These are phyloP conservation scores for Prillingera fragicola DNA, from an alignment of 1,284 basidiomycete species.

Conservation along the genomic window DNA sequence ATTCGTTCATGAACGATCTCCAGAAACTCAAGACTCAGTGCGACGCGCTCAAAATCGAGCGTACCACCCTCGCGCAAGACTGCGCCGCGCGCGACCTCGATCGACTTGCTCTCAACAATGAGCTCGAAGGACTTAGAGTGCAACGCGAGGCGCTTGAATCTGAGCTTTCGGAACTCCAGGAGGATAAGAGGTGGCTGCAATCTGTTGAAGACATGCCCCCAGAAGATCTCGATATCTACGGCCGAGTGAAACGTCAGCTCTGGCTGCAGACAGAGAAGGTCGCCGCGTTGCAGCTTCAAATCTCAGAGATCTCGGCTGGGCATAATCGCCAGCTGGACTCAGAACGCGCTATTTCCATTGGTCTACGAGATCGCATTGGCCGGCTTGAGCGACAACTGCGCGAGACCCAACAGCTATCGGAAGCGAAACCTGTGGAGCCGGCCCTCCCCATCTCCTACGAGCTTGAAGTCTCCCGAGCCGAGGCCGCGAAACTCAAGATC, in stretches of 20 bases:
- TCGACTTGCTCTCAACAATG: not conserved
- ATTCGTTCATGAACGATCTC: conserved; percentile 4
- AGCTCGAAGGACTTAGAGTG: conserved; percentile 7
- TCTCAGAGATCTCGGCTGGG: conserved; percentile 8
- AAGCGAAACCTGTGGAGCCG: too few species aligned
- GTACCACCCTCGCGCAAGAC: conserved; percentile 10
- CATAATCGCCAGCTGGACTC: conserved; percentile 11
- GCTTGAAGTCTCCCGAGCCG: too few species aligned
- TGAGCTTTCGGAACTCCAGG: conserved; percentile 12
- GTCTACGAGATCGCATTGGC: conserved; percentile 24
- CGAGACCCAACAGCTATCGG: too few species aligned
- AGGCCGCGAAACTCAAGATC: too few species aligned
- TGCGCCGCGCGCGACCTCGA: conserved; percentile 1
- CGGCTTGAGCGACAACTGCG: conserved; percentile 12
- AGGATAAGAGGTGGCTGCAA: conserved; percentile 11
- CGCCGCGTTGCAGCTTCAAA: conserved; percentile 6
- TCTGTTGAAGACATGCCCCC: not conserved
- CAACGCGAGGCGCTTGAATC: conserved; percentile 18
- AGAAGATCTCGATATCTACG: conserved; percentile 18
- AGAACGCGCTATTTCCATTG: conserved; percentile 20
- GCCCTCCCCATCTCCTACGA: too few species aligned
- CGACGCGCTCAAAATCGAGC: conserved; percentile 12
- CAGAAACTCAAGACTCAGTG: conserved; percentile 14
- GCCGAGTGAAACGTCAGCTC: conserved; percentile 20
- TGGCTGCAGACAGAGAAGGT: conserved; percentile 25